Evolutionary conservation across 495 filamentous ascomycete species (phyloP).

Genomic region (Aspergillus taichungensis): DNA sequence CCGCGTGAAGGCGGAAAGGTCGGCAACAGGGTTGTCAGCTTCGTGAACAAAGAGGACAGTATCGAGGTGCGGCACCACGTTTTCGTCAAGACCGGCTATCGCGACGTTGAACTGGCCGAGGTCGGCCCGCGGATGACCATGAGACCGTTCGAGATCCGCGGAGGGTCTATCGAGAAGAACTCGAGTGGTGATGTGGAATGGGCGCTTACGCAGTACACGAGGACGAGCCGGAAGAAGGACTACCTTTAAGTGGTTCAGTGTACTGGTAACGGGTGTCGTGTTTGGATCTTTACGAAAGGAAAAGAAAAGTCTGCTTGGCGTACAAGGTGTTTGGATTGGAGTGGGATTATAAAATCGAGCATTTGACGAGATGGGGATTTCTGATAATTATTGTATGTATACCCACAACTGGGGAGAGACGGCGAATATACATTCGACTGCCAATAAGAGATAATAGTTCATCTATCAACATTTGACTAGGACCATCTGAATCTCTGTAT

Average conservation of each 20-base stretch:
- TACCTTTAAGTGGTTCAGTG: constrained; percentile 53
- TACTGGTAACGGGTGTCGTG: neutral
- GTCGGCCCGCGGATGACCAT: constrained; percentile 96
- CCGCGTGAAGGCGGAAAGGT: constrained; percentile 75
- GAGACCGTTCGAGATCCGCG: constrained; percentile 87
- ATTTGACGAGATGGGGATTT: constrained; percentile 7
- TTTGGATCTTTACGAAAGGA: constrained; percentile 9
- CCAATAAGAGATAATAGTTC: no score
- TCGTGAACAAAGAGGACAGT: constrained; percentile 89
- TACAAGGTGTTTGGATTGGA: constrained; percentile 12
- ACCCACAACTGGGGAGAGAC: constrained; percentile 1
- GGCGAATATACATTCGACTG: no score
- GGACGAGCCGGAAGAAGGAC: constrained; percentile 86
- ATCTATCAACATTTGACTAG: no score
- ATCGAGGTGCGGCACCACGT: constrained; percentile 83
- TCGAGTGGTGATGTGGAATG: constrained; percentile 96
- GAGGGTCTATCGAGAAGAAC: constrained; percentile 81
- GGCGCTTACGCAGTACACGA: constrained; percentile 88
- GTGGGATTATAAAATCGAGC: constrained; percentile 6
- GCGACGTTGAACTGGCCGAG: constrained; percentile 86
- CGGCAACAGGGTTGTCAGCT: constrained; percentile 84
- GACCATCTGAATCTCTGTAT: no score
- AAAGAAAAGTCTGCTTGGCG: constrained; percentile 18
- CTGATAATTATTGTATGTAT: constrained; percentile 17
- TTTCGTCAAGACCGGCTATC: constrained; percentile 74